Base-by-base conservation (phyloP, 352 stramenopile species). In the Pythium sp. region DNA sequence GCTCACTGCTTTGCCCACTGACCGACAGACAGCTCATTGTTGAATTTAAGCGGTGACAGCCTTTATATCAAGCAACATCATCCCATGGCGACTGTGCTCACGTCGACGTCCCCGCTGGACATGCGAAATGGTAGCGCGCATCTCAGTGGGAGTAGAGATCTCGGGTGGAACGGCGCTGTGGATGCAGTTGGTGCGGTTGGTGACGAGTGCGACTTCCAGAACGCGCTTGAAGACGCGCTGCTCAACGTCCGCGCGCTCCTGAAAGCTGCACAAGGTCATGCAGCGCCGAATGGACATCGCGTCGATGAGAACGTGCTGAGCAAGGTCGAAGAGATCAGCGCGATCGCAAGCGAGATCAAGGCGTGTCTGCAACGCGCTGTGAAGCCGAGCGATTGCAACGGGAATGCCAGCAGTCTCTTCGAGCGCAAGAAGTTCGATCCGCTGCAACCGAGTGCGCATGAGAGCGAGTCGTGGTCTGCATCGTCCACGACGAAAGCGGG, bases 351-450 rank as follows among this genome's bases (percentile, higher is more conserved):
- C 26, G 67, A 83, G 61, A 56, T 91, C n/a, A 72, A 72, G 34
- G 65, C 65, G 53, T 79, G 47, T 57, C 57, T 65, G 26, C 62
- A 64, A 46, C 30, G 26, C 38, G 14, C 26, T 30, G 11, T 8
- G 36, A 43, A 61, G 32, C 43, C n/a, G 32, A 66, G 47, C 28
- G 38, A 24, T 62, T 30, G 56, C 30, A 46, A 34, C 7, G 54
- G 5, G 24, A 43, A 54, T 26, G 55, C n/a, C 59, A 65, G 18
- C 53, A 67, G n/a, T 7, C 18, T 22, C 4, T 14, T 66, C 1
- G 26, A 28, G 30, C 34, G 56, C 68, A 91, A 90, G 72, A 69
- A 74, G 15, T 86, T 91, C 20, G 74, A 86, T 12, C 59, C 71
- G 54, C 67, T 93, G 65, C 67, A 84, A 59, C 60, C 76, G 15